Evolutionary conservation across 1,284 basidiomycete genomes (phyloP).

Genomic region (Apiotrichum domesticum): DNA sequence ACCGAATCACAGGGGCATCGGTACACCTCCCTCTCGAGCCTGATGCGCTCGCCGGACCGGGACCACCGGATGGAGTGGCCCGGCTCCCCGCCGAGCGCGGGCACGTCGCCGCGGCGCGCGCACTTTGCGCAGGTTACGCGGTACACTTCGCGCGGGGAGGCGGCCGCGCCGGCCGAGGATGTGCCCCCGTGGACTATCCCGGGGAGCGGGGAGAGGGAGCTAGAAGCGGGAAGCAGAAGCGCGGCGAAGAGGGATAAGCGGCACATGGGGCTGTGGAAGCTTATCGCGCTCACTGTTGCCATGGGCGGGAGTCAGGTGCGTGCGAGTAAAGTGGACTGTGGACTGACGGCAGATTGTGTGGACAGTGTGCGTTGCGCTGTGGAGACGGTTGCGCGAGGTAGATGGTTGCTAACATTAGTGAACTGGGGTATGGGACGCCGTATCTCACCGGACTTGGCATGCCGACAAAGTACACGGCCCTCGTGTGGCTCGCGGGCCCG

Average conservation of each 20-base stretch:
- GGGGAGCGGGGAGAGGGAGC: conserved; percentile 3
- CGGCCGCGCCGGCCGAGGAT: not conserved
- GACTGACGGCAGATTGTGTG: conserved; percentile 34
- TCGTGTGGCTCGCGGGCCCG: conserved; percentile 90
- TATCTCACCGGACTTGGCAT: conserved; percentile 84
- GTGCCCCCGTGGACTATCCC: not conserved
- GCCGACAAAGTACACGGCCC: conserved; percentile 80
- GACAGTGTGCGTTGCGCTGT: conserved; percentile 22
- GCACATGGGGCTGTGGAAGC: conserved; percentile 20
- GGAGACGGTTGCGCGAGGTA: conserved; percentile 2
- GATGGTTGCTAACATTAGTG: conserved; percentile 23
- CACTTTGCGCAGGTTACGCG: not conserved
- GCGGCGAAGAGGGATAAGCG: conserved; percentile 3
- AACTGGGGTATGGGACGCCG: conserved; percentile 80
- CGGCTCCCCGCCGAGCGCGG: not conserved
- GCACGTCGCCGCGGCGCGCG: not conserved
- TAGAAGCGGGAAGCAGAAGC: not conserved
- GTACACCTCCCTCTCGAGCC: conserved; percentile 35
- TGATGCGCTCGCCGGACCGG: conserved; percentile 16
- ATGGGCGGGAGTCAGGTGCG: conserved; percentile 69
- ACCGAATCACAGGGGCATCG: not conserved
- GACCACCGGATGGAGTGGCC: conserved; percentile 6
- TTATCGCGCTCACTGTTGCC: conserved; percentile 52
- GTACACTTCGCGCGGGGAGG: not conserved
- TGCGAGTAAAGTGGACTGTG: not conserved